Evolutionary conservation across 2,329 filamentous ascomycete genomes (phyloP).

Genomic region (Cytospora paraplurivora): DNA sequence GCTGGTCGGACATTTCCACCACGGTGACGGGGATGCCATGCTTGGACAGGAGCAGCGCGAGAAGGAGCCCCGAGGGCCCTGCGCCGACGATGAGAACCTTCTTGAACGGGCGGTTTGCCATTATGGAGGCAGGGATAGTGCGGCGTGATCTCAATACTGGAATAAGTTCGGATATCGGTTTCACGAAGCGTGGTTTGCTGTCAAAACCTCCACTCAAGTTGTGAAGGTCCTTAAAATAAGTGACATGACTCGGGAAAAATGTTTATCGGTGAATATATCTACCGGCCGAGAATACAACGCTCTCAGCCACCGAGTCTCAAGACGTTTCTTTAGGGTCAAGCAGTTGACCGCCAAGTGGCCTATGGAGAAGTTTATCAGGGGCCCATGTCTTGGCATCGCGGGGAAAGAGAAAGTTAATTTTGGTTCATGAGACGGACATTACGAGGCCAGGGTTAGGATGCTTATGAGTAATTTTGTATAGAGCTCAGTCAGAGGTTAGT

Average conservation of each 20-base stretch:
- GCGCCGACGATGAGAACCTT: slow-evolving; percentile 49
- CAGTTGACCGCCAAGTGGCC: not conserved
- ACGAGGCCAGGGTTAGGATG: not conserved
- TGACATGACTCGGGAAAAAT: too few relatives aligned
- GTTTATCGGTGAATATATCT: not conserved
- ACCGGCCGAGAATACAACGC: not conserved
- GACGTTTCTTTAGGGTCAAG: not conserved
- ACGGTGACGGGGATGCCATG: slow-evolving; percentile 55
- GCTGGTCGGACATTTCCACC: slow-evolving; percentile 55
- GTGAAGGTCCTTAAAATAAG: too few relatives aligned
- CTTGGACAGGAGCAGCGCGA: slow-evolving; percentile 55
- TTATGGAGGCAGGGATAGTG: not conserved
- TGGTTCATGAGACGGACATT: not conserved
- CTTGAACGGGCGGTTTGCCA: slow-evolving; percentile 30
- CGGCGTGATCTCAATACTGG: not conserved
- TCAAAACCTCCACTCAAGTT: too few relatives aligned
- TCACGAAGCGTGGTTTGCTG: too few relatives aligned
- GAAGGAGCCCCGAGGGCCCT: slow-evolving; percentile 52
- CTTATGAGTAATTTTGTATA: not conserved
- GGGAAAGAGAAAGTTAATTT: too few relatives aligned
- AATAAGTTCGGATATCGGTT: not conserved
- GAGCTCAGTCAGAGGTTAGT: too few relatives aligned
- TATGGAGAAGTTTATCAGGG: not conserved
- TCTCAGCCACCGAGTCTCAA: not conserved
- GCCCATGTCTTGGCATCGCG: not conserved